Percentiles rank a stretch among this genome's conserved stretches.
phyloP scores from a whole-genome alignment of 306 rosid species.

The Myrica gale region DNA sequence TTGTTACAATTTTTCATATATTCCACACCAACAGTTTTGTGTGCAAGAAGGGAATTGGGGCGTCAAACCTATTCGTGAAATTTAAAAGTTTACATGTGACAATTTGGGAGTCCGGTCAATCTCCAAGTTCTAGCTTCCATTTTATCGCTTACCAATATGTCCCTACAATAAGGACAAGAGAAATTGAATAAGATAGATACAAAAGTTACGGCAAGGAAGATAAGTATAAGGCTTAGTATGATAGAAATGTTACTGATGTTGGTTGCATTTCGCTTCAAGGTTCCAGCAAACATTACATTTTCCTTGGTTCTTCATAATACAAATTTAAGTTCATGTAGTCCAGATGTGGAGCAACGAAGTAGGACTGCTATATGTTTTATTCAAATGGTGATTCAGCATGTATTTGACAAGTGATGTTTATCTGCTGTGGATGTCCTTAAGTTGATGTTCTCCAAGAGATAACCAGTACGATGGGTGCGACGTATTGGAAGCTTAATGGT shows the following conservation, averaged over 20 bases:
- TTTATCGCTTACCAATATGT: neutral
- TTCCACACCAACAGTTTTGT: neutral
- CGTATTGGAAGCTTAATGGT: constrained; percentile 64
- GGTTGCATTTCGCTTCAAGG: neutral
- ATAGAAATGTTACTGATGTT: neutral
- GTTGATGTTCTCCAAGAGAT: constrained; percentile 77
- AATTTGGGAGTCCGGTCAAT: neutral
- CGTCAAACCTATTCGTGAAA: neutral
- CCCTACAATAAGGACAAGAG: neutral
- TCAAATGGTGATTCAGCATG: neutral
- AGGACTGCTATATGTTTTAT: neutral
- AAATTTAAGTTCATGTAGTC: neutral
- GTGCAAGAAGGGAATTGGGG: neutral
- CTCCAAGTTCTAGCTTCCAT: neutral
- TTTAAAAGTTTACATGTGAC: neutral
- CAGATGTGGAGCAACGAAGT: neutral
- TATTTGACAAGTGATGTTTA: constrained; percentile 18
- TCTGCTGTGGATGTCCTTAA: constrained; percentile 29
- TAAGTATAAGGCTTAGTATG: neutral
- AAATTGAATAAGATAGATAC: neutral
- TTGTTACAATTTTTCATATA: neutral
- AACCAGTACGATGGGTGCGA: constrained; percentile 59
- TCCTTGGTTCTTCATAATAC: neutral
- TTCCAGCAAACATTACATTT: neutral
- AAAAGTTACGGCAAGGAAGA: neutral